Base-by-base conservation (phyloP, 352 stramenopile species). In the Pythium periplocum region DNA sequence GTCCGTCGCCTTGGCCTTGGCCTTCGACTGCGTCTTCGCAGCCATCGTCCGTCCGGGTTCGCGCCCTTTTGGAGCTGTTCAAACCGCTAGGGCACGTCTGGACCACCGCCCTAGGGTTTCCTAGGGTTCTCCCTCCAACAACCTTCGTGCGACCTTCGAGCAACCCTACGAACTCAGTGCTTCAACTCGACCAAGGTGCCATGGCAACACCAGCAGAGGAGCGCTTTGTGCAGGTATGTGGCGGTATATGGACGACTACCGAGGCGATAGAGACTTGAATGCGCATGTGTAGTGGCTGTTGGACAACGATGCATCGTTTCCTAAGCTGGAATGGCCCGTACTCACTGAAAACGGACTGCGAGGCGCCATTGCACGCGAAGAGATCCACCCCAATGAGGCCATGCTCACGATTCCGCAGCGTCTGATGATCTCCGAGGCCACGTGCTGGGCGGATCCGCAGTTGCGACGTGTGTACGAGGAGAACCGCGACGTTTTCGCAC, bases 271-370 rank as follows among this genome's bases (percentile, higher is more conserved):
- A 26, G 17, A 26, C 17, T 26, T 26, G 17, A 26, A 0, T 26
- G 17, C 17, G 17, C 17, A 31, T 52, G 11, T 7, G 8, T 39
- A 81, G 62, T 96, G 86, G 86, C 70, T 96, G 31, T 31, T 6
- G 1, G 77, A 77, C 33, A 75, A 94, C 57, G 86, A 83, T 48
- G 82, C 79, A 5, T 55, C 50, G 26, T 91, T 95, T 56, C 68
- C 76, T 6, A 95, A 94, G 69, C 60, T 96, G 6, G 47, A 73
- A 51, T 96, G 82, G 79, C 83, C 86, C n/a, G 51, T 42, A 10
- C 37, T 45, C n/a, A 75, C 72, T 31, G 57, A 62, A 31, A 71
- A 68, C 6, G 82, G 83, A 5, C 59, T 88, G 32, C 82, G 87
- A 11, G 85, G 86, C 31, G 77, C 72, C 9, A 64, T 76, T 3